Evolutionary conservation across 257 asterid genomes (phyloP).

Genomic region (Rauvolfia tetraphylla): DNA sequence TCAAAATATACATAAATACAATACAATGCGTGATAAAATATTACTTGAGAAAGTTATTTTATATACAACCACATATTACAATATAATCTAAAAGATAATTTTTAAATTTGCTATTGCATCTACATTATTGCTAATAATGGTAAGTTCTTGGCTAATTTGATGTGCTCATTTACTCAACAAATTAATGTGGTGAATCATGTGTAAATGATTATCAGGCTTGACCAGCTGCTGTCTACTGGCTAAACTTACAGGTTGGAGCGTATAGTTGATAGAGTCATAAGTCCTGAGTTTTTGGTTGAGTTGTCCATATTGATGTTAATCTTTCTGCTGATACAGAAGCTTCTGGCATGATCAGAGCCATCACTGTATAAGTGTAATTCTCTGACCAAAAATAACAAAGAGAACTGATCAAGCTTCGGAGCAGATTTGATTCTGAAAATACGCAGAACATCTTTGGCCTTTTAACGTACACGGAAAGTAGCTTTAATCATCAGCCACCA

Average conservation of each 20-base stretch:
- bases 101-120: constrained; percentile 9
- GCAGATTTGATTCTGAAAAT: neutral
- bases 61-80: neutral
- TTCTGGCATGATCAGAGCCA: constrained; percentile 28
- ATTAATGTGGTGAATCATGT: constrained; percentile 67
- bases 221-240: constrained; percentile 97
- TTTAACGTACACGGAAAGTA: neutral
- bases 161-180: constrained; percentile 29
- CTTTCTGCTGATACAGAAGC: constrained; percentile 48
- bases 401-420: neutral
- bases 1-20: too few relatives aligned
- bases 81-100: neutral
- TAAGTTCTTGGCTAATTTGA: neutral
- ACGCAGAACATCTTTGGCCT: neutral
- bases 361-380: neutral
- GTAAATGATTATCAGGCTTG: constrained; percentile 82
- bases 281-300: constrained; percentile 47
- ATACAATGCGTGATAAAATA: too few relatives aligned
- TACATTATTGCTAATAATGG: too few relatives aligned
- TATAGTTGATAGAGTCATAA: constrained; percentile 32
- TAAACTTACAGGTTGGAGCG: constrained; percentile 98
- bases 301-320: constrained; percentile 48
- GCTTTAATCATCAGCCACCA: neutral
- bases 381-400: neutral
- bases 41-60: neutral